phyloP scores from a whole-genome alignment of 2,329 filamentous ascomycete genomes.

The Zymoseptoria crescenta region DNA sequence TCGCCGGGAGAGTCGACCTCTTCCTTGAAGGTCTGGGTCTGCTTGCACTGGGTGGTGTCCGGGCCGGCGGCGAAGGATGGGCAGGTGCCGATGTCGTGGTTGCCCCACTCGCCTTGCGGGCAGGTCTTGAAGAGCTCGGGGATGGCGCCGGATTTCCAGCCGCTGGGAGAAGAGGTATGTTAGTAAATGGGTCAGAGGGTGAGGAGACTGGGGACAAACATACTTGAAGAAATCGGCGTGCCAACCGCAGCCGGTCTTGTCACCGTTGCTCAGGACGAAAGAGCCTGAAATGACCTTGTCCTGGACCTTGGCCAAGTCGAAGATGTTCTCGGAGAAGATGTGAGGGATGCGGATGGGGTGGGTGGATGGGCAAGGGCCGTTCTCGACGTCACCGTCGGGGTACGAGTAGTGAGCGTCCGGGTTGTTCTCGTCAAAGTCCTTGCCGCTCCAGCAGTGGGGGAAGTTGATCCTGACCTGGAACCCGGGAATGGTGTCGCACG shows the following conservation, averaged over 20 bases:
- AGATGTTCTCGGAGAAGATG: slow-evolving; percentile 44
- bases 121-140: slow-evolving; percentile 62
- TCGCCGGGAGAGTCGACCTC: slow-evolving; percentile 36
- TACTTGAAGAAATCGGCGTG: slow-evolving; percentile 44
- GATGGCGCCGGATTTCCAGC: slow-evolving; percentile 48
- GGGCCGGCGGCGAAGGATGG: slow-evolving; percentile 30
- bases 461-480: slow-evolving; percentile 61
- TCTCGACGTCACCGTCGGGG: slow-evolving; percentile 41
- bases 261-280: slow-evolving; percentile 42
- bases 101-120: slow-evolving; percentile 50
- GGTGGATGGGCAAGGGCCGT: slow-evolving; percentile 45
- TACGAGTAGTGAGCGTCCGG: slow-evolving; percentile 56
- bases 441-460: slow-evolving; percentile 65
- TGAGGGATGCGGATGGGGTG: slow-evolving; percentile 51
- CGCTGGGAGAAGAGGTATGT: slow-evolving; percentile 25
- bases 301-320: slow-evolving; percentile 29
- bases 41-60: slow-evolving; percentile 37
- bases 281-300: slow-evolving; percentile 30
- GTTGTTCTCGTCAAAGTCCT: slow-evolving; percentile 29
- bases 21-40: slow-evolving; percentile 40
- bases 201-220: not conserved
- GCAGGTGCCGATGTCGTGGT: slow-evolving; percentile 57
- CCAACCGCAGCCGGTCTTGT: slow-evolving; percentile 44
- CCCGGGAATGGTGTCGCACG: slow-evolving; percentile 51
- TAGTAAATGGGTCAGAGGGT: not conserved